Conservation (phyloP, 106 monocot genomes). For the Dioscorea dumetorum region DNA sequence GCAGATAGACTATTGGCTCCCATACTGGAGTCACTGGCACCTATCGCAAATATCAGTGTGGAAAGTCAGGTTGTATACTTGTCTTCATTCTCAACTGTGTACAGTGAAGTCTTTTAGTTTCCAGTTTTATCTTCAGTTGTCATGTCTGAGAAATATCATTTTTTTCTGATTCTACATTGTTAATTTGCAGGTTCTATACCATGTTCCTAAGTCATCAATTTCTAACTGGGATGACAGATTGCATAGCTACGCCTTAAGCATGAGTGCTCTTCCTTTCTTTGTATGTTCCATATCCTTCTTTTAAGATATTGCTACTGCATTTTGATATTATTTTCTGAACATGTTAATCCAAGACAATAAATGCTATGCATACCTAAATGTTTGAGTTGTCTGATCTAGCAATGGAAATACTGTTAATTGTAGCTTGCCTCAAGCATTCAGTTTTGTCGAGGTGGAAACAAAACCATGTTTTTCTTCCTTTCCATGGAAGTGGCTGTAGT, state of each 20-base stretch:
- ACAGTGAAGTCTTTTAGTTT: background rate
- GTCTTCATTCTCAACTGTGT: background rate
- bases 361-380: background rate
- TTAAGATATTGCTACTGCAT: background rate
- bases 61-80: slow-evolving; percentile 75
- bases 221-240: slow-evolving; percentile 67
- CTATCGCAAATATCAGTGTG: slow-evolving; percentile 64
- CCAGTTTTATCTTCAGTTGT: background rate
- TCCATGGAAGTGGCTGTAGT: no score
- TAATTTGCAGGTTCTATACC: slow-evolving; percentile 72
- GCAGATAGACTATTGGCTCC: slow-evolving; percentile 44
- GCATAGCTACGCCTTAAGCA: slow-evolving; percentile 44
- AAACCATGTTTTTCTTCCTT: no score
- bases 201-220: slow-evolving; percentile 76
- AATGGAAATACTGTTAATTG: background rate
- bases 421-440: no score
- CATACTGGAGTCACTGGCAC: slow-evolving; percentile 69
- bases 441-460: no score
- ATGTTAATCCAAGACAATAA: background rate
- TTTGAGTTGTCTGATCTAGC: background rate
- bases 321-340: background rate
- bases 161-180: background rate
- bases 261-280: slow-evolving; percentile 92
- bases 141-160: background rate
- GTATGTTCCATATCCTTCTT: slow-evolving; percentile 44